Conservation (phyloP, 345 rosid genomes). For the Xanthoceras sorbifolium region DNA sequence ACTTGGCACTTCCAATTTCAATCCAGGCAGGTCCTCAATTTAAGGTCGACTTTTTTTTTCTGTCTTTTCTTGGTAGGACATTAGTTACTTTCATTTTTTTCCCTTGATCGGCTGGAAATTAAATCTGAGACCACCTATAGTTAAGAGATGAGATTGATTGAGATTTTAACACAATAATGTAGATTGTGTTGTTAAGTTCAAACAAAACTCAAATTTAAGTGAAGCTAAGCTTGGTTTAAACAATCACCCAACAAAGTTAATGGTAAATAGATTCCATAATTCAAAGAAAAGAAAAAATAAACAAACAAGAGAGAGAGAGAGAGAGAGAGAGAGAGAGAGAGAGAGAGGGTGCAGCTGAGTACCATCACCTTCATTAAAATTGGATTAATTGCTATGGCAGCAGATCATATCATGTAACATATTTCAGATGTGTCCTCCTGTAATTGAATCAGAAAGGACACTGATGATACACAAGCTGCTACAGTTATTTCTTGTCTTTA, state of each 20-base stretch:
- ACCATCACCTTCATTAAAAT: background rate
- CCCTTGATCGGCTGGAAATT: background rate
- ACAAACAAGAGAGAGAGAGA: background rate
- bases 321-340: no score
- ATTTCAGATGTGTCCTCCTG: background rate
- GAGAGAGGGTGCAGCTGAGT: background rate
- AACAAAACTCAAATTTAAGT: background rate
- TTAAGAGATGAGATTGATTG: no score
- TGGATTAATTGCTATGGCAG: background rate
- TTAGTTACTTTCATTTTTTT: slow-evolving; percentile 18
- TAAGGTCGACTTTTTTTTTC: slow-evolving; percentile 16
- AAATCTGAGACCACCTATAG: background rate
- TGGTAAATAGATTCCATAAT: background rate
- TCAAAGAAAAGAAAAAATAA: no score
- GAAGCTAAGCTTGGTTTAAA: background rate
- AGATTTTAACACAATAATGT: no score
- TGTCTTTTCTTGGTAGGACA: slow-evolving; percentile 1
- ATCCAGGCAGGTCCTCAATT: slow-evolving; percentile 23
- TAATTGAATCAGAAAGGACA: background rate
- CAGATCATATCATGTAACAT: background rate
- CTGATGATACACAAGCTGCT: background rate
- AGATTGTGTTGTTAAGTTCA: background rate
- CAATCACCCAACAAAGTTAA: background rate
- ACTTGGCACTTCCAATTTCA: slow-evolving; percentile 29
- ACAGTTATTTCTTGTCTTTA: background rate